These are phyloP conservation scores for Euryodendron excelsum DNA, from an alignment of 148 eudicot genomes.

Conservation along the genomic window DNA sequence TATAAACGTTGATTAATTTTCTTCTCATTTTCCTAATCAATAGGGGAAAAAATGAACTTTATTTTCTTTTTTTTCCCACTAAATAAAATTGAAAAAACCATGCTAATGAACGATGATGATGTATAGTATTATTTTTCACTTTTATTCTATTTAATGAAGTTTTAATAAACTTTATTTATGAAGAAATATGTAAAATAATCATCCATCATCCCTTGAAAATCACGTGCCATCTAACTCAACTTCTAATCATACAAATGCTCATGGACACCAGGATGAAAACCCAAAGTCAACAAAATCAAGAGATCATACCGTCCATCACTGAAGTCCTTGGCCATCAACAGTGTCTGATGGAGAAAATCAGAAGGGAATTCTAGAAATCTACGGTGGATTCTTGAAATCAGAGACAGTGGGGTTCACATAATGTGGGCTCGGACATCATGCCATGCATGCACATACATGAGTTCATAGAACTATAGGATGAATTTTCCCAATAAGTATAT, in stretches of 20 bases:
- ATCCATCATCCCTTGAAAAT: too few species aligned
- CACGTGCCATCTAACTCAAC: background rate
- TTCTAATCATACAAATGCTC: background rate
- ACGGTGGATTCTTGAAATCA: background rate
- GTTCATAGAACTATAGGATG: background rate
- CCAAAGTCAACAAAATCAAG: background rate
- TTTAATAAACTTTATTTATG: too few species aligned
- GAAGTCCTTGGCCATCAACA: background rate
- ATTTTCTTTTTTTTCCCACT: too few species aligned
- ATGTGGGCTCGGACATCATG: slow-evolving; percentile 1
- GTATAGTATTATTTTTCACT: too few species aligned
- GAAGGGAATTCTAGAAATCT: background rate
- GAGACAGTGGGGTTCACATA: background rate
- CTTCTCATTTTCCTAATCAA: too few species aligned
- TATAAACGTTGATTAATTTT: too few species aligned
- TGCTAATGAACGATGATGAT: too few species aligned
- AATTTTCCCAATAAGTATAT: slow-evolving; percentile 18
- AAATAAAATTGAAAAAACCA: too few species aligned
- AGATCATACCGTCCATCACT: slow-evolving; percentile 13
- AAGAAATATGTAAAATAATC: too few species aligned
- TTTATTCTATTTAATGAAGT: too few species aligned
- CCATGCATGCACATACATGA: slow-evolving; percentile 7
- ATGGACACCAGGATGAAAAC: background rate
- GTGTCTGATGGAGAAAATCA: background rate
- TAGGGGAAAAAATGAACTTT: too few species aligned